Conservation (phyloP, 2,329 filamentous ascomycete genomes). For the Penicillium vulpinum region DNA sequence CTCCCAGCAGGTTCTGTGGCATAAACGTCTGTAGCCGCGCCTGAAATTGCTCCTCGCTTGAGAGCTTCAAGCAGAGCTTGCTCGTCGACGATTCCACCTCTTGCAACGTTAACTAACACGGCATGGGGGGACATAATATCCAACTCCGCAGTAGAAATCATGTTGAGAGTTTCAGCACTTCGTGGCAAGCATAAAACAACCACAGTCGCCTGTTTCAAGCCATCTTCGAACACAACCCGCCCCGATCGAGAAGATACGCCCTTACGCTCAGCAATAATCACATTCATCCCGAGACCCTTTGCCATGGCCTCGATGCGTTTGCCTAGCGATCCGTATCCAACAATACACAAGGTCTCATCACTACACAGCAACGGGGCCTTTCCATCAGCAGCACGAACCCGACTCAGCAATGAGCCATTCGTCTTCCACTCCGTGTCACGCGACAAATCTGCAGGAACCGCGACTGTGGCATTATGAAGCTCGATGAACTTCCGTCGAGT, state of each 20-base stretch:
- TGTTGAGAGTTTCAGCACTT: slow-evolving; percentile 31
- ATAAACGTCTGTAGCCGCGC: slow-evolving; percentile 49
- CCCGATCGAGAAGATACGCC: slow-evolving; percentile 25
- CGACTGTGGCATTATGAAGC: slow-evolving; percentile 34
- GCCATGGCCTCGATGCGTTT: slow-evolving; percentile 31
- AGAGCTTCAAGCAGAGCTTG: slow-evolving; percentile 48
- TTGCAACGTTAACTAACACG: slow-evolving; percentile 50
- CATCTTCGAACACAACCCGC: slow-evolving; percentile 31
- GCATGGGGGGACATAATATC: slow-evolving; percentile 41
- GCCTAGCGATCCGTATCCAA: slow-evolving; percentile 54
- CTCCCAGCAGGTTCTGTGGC: slow-evolving; percentile 50
- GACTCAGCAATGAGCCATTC: slow-evolving; percentile 36
- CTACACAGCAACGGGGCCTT: slow-evolving; percentile 45
- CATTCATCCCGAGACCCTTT: slow-evolving; percentile 49
- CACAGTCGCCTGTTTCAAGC: slow-evolving; percentile 30
- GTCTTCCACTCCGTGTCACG: slow-evolving; percentile 41
- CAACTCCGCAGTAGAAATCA: slow-evolving; percentile 43
- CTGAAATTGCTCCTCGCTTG: slow-evolving; percentile 45
- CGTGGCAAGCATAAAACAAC: slow-evolving; percentile 33
- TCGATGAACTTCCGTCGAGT: slow-evolving; percentile 44
- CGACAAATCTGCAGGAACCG: slow-evolving; percentile 11
- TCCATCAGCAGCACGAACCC: slow-evolving; percentile 21
- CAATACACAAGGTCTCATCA: slow-evolving; percentile 51
- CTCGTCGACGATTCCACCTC: slow-evolving; percentile 55
- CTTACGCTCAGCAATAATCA: slow-evolving; percentile 51